A percentile compares a stretch with the other conserved stretches of the same genome.
These are phyloP conservation scores for Aspergillus felis DNA, from an alignment of 2,329 filamentous ascomycete genomes.

Conservation along the genomic window DNA sequence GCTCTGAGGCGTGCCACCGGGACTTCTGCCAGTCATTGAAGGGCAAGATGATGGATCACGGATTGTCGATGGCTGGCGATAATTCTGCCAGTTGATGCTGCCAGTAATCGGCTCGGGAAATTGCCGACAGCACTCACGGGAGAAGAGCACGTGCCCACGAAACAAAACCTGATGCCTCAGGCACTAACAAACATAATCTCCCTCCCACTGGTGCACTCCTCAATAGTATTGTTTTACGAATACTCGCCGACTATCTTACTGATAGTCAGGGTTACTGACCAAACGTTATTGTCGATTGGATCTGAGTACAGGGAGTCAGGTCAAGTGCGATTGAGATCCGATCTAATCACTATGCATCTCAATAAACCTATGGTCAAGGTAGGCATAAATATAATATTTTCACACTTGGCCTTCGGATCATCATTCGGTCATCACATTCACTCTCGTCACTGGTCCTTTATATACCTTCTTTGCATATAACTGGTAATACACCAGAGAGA, in stretches of 20 bases:
- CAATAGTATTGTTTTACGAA: neutral
- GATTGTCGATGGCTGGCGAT: neutral
- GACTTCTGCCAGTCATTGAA: neutral
- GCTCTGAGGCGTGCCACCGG: neutral
- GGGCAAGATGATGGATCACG: neutral
- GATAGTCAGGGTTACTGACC: neutral
- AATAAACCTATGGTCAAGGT: neutral
- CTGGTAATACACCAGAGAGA: conserved; percentile 24
- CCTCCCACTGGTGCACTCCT: neutral
- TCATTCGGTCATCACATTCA: conserved; percentile 8
- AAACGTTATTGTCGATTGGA: neutral
- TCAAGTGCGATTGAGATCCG: neutral
- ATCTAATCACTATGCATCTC: neutral
- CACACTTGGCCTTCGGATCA: neutral
- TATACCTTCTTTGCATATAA: conserved; percentile 24
- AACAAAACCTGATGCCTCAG: neutral
- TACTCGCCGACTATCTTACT: neutral
- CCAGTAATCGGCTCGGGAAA: neutral
- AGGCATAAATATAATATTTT: neutral
- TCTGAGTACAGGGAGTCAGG: neutral
- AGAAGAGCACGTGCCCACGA: neutral
- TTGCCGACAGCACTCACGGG: too few species aligned
- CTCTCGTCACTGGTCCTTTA: conserved; percentile 27
- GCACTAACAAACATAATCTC: neutral
- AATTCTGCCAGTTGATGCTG: neutral